phyloP scores from a whole-genome alignment of 164 flowering plant species.

The Annona squamosa region DNA sequence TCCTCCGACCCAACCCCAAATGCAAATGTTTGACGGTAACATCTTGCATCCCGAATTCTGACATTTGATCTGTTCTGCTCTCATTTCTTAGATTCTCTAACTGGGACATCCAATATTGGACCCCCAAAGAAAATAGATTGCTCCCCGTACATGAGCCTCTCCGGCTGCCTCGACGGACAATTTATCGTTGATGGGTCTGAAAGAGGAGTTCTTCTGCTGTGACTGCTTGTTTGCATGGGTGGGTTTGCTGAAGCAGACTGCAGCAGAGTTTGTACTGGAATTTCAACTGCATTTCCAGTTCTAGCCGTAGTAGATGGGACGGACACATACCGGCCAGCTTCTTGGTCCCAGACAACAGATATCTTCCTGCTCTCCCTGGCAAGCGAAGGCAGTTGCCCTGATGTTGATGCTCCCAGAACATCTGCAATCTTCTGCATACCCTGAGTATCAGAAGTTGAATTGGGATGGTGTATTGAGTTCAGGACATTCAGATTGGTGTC shows the following conservation, averaged over 20 bases:
- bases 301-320: conserved; percentile 44
- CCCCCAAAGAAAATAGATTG: conserved; percentile 95
- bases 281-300: conserved; percentile 32
- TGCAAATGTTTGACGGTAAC: conserved; percentile 27
- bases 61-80: conserved; percentile 20
- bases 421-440: conserved; percentile 35
- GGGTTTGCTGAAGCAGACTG: conserved; percentile 27
- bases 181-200: conserved; percentile 31
- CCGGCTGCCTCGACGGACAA: conserved; percentile 41
- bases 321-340: conserved; percentile 86
- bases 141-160: conserved; percentile 63
- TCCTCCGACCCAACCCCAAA: conserved; percentile 44
- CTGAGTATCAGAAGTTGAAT: conserved; percentile 44
- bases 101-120: conserved; percentile 52
- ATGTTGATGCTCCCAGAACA: conserved; percentile 20
- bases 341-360: conserved; percentile 96
- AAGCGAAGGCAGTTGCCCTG: conserved; percentile 22
- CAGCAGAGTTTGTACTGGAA: conserved; percentile 29
- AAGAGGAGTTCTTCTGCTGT: conserved; percentile 25
- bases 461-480: conserved; percentile 17
- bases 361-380: conserved; percentile 51
- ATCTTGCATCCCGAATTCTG: conserved; percentile 40
- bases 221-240: conserved; percentile 25
- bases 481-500: conserved; percentile 20
- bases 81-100: conserved; percentile 35